phyloP scores from a whole-genome alignment of 805 yeast species.

The Schwanniomyces vanrijiae region DNA sequence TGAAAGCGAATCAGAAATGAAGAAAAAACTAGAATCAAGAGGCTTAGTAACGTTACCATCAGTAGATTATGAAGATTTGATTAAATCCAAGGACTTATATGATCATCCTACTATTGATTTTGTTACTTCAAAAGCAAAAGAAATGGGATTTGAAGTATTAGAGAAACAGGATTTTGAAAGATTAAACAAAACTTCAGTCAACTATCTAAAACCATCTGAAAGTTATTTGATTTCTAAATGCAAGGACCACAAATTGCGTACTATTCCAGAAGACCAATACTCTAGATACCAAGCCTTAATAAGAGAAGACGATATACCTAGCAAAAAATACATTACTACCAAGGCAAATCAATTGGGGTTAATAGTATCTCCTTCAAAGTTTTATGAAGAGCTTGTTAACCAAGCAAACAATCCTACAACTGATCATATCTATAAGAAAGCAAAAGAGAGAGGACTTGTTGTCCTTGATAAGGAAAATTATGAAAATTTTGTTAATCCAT shows the following conservation, averaged over 20 bases:
- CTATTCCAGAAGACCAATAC: constrained; percentile 17
- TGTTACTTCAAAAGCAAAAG: constrained; percentile 12
- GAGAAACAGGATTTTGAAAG: constrained; percentile 13
- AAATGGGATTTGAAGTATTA: constrained; percentile 11
- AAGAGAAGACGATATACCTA: constrained; percentile 32
- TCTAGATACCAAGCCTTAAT: constrained; percentile 14
- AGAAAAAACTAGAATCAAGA: constrained; percentile 21
- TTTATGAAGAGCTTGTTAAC: constrained; percentile 30
- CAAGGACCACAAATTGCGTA: constrained; percentile 14
- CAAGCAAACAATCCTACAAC: constrained; percentile 22
- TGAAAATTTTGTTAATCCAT: constrained; percentile 22
- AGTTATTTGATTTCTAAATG: constrained; percentile 23
- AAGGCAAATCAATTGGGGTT: constrained; percentile 38
- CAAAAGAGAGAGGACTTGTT: constrained; percentile 12
- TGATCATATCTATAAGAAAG: constrained; percentile 23
- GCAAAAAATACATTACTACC: constrained; percentile 27
- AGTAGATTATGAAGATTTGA: constrained; percentile 17
- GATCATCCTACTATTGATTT: constrained; percentile 24
- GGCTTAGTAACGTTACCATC: constrained; percentile 35
- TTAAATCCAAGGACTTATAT: constrained; percentile 8
- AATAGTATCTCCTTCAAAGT: constrained; percentile 26
- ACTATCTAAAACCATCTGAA: constrained; percentile 21
- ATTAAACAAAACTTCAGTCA: constrained; percentile 11
- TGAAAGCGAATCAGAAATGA: constrained; percentile 35
- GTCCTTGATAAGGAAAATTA: constrained; percentile 17